Percentiles rank a stretch among this genome's conserved stretches.
Conservation (phyloP, 75 land plant genomes). For the Azolla pinnata region DNA sequence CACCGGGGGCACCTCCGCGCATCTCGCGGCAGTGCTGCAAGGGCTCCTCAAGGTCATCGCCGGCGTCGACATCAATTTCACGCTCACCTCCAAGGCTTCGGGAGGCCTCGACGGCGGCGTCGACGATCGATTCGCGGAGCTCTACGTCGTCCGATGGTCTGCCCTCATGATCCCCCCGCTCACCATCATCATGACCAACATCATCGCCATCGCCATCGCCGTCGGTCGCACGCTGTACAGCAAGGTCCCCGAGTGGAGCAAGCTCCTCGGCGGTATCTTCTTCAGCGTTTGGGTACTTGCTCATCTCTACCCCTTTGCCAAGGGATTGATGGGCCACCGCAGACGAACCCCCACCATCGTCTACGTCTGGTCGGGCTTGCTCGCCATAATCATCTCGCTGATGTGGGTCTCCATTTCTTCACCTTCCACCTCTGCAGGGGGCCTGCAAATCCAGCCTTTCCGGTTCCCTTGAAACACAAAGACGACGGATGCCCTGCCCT, state of each 20-base stretch:
- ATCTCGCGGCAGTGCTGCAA: constrained; percentile 89
- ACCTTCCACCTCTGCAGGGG: constrained; percentile 29
- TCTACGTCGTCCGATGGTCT: constrained; percentile 70
- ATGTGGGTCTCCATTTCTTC: constrained; percentile 59
- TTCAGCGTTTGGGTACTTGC: constrained; percentile 92
- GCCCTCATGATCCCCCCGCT: constrained; percentile 79
- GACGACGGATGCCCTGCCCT: not conserved
- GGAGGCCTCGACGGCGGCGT: constrained; percentile 49
- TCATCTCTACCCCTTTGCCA: constrained; percentile 89
- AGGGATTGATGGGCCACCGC: constrained; percentile 81
- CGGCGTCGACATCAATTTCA: constrained; percentile 90
- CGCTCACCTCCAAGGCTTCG: constrained; percentile 71
- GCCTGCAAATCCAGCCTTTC: constrained; percentile 28
- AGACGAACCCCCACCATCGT: constrained; percentile 82
- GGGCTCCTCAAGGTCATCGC: constrained; percentile 86
- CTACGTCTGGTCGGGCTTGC: constrained; percentile 78
- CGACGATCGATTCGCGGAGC: constrained; percentile 75
- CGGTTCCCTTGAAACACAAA: constrained; percentile 38
- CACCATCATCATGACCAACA: constrained; percentile 79
- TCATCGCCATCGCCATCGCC: constrained; percentile 74
- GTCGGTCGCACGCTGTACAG: constrained; percentile 62
- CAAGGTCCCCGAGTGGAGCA: constrained; percentile 75
- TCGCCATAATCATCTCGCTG: constrained; percentile 66
- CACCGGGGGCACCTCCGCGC: constrained; percentile 94
- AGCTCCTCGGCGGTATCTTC: constrained; percentile 83